Conservation (phyloP, 352 stramenopile genomes). For the Phytophthora quininea region DNA sequence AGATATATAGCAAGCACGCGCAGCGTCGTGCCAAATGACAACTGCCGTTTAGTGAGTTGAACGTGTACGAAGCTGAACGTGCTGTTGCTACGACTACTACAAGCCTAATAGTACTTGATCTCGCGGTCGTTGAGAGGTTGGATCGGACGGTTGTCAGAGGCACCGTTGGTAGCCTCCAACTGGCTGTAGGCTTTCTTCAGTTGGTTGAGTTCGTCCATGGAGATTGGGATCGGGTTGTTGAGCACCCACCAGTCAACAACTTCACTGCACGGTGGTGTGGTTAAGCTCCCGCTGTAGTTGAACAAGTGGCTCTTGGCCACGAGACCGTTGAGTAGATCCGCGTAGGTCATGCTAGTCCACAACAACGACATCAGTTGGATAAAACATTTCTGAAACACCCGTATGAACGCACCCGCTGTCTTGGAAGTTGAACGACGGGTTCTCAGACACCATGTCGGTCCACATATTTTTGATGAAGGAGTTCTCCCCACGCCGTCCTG, state of each 20-base stretch:
- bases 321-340: constrained; percentile 55
- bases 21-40: background rate
- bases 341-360: constrained; percentile 51
- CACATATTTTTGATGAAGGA: constrained; percentile 56
- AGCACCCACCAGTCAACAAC: constrained; percentile 70
- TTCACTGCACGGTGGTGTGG: constrained; percentile 62
- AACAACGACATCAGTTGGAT: background rate
- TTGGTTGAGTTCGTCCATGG: constrained; percentile 34
- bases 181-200: constrained; percentile 43
- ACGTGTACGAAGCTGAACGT: background rate
- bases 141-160: constrained; percentile 52
- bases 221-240: constrained; percentile 59
- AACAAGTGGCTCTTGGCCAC: constrained; percentile 64
- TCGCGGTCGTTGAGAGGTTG: constrained; percentile 58
- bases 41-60: background rate
- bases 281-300: constrained; percentile 69
- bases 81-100: background rate
- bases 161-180: constrained; percentile 40
- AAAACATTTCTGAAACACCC: background rate
- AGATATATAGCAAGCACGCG: constrained; percentile 34
- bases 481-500: constrained; percentile 40
- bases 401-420: constrained; percentile 23
- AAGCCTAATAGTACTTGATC: constrained; percentile 49
- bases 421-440: constrained; percentile 43
- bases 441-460: constrained; percentile 42